Percentiles rank a stretch among this genome's conserved stretches.
phyloP scores from a whole-genome alignment of 2,329 filamentous ascomycete species.

The Trichoderma sp. region DNA sequence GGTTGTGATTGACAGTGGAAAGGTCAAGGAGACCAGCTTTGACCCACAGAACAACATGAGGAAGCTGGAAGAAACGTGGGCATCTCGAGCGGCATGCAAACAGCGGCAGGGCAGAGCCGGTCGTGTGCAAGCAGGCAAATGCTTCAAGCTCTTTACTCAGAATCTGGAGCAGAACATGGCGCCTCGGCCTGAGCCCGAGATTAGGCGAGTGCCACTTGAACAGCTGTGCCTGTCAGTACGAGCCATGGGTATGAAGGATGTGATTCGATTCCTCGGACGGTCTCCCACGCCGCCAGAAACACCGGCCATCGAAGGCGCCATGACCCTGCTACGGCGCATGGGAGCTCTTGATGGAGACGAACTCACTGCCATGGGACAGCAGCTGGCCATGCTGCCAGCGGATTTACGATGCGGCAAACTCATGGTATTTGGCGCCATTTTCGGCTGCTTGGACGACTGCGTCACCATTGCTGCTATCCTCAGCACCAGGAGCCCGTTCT shows the following conservation, averaged over 20 bases:
- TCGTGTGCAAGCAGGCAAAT: conserved; percentile 83
- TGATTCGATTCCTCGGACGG: conserved; percentile 74
- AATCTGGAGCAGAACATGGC: conserved; percentile 84
- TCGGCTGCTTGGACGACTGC: conserved; percentile 85
- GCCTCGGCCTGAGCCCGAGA: conserved; percentile 87
- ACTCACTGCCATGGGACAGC: conserved; percentile 84
- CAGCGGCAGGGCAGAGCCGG: conserved; percentile 91
- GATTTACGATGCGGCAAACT: conserved; percentile 91
- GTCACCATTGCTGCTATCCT: conserved; percentile 88
- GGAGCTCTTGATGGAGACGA: conserved; percentile 83
- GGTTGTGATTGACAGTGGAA: conserved; percentile 89
- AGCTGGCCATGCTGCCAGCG: conserved; percentile 92
- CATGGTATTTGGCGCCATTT: conserved; percentile 91
- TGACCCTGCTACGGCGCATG: conserved; percentile 76
- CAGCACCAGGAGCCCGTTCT: conserved; percentile 83
- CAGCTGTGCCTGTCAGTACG: conserved; percentile 92
- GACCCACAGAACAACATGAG: conserved; percentile 92
- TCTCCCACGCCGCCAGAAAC: conserved; percentile 87
- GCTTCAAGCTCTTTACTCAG: conserved; percentile 92
- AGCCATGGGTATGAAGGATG: conserved; percentile 86
- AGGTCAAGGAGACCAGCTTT: conserved; percentile 95
- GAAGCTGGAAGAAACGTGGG: conserved; percentile 91
- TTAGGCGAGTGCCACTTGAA: conserved; percentile 86
- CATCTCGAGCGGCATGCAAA: conserved; percentile 88
- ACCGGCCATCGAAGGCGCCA: conserved; percentile 79